Base-by-base conservation (phyloP, 495 filamentous ascomycete species). In the Penicilliopsis zonata region DNA sequence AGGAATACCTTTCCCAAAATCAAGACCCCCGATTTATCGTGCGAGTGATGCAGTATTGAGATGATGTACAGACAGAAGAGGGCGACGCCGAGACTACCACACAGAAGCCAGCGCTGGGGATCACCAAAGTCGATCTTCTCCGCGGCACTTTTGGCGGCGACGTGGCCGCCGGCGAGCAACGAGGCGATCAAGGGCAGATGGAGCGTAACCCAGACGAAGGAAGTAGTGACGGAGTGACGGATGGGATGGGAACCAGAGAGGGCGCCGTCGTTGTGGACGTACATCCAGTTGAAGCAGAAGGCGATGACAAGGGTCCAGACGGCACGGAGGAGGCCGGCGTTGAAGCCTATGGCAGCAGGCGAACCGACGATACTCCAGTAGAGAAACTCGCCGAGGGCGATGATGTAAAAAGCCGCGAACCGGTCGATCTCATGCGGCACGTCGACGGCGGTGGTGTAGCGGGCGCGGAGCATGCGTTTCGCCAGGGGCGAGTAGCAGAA, bases 401-500 rank as follows among this genome's bases (percentile, higher is more conserved):
- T 65, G 41, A 65, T 67, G 36, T 55, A 66, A 39, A 69, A 69
- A 14, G 65, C 63, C 1, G 57, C 51, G 35, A 59, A 59, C 1
- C 65, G 57, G 37, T 67, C 65, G 9, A 60, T 46, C 37, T 66
- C 61, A 34, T 69, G 65, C 13, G 52, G 46, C 13, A 62, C 51
- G 45, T 69, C 59, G 4, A 66, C 49, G 0, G 59, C 59, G 9
- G 59, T 59, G 0, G 49, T 48, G 24, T 52, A 61, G 1, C 49
- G 47, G 7, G 53, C 47, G 9, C 43, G 47, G 17, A 67, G 44
- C 10, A 61, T 29, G 15, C 40, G 47, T 30, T 53, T 58, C 5
- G 50, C 51, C 5, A 35, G 42, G 3, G 57, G 59, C 0, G 43
- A 52, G 22, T 55, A 58, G 27, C 41, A 54, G 26, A 58, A 48